A percentile compares a stretch with the other conserved stretches of the same genome.
Conservation (phyloP, 2,329 filamentous ascomycete species). For the Phoma sp. region DNA sequence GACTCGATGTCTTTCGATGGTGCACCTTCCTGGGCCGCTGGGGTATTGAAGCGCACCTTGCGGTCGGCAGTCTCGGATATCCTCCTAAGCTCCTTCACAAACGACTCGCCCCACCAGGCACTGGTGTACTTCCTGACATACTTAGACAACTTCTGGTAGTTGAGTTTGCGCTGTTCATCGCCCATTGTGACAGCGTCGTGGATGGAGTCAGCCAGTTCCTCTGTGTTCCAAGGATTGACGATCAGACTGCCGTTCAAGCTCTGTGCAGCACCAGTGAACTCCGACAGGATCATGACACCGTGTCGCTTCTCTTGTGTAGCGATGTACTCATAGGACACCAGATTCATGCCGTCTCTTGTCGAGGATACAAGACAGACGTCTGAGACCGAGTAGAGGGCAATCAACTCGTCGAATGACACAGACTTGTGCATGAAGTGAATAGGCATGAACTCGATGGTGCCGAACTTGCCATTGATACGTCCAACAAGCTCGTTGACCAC, state of each 20-base stretch:
- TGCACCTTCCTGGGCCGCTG: conserved; percentile 12
- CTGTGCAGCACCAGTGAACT: conserved; percentile 95
- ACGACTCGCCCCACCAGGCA: conserved; percentile 94
- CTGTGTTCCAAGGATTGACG: conserved; percentile 98
- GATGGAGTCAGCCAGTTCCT: conserved; percentile 90
- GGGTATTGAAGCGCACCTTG: conserved; percentile 47
- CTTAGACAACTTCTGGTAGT: conserved; percentile 89
- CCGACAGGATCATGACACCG: conserved; percentile 91
- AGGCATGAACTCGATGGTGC: conserved; percentile 97
- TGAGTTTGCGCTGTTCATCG: conserved; percentile 81
- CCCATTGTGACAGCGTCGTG: conserved; percentile 98
- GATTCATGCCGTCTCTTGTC: conserved; percentile 98
- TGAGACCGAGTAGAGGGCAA: conserved; percentile 88
- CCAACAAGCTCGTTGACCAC: conserved; percentile 97
- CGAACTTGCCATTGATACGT: conserved; percentile 95
- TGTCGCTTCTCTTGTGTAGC: conserved; percentile 89
- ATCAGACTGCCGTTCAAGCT: conserved; percentile 91
- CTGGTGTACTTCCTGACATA: conserved; percentile 98
- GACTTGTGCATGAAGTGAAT: conserved; percentile 99
- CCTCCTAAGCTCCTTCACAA: conserved; percentile 78
- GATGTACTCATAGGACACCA: conserved; percentile 98
- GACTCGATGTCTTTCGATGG: conserved; percentile 24
- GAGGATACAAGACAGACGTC: conserved; percentile 93
- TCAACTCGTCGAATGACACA: conserved; percentile 91
- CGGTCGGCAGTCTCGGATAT: conserved; percentile 61